A percentile compares a stretch with the other conserved stretches of the same genome.
Evolutionary conservation across 2,329 filamentous ascomycete species (phyloP).

Genomic region (Capronia americana): DNA sequence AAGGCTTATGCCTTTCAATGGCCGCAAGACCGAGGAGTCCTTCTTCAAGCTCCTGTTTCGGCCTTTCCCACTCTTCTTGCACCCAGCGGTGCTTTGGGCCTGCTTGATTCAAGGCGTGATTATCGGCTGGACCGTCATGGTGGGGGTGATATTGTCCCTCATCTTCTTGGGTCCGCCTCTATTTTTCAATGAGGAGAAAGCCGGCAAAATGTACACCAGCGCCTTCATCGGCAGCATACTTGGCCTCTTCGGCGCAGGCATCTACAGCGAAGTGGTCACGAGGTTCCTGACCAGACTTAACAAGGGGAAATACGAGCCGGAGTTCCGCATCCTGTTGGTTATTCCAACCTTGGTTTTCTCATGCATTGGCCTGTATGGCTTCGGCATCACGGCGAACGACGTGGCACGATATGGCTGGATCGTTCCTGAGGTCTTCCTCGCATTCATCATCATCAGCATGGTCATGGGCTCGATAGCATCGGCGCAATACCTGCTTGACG

Average conservation of each 20-base stretch:
- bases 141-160: constrained; percentile 80
- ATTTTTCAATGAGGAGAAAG: constrained; percentile 79
- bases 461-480: constrained; percentile 87
- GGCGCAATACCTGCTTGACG: constrained; percentile 89
- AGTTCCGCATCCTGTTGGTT: constrained; percentile 84
- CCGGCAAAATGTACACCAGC: constrained; percentile 85
- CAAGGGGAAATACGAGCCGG: constrained; percentile 84
- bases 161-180: constrained; percentile 82
- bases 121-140: constrained; percentile 95
- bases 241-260: constrained; percentile 77
- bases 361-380: constrained; percentile 80
- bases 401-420: constrained; percentile 70
- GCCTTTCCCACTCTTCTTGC: constrained; percentile 80
- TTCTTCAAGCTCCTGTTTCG: constrained; percentile 71
- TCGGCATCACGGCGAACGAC: constrained; percentile 74
- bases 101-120: constrained; percentile 84
- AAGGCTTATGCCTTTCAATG: constrained; percentile 75
- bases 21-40: constrained; percentile 77
- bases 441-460: constrained; percentile 84
- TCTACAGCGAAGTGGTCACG: constrained; percentile 75
- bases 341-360: constrained; percentile 81
- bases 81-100: constrained; percentile 84
- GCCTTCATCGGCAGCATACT: constrained; percentile 82
- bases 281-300: constrained; percentile 75
- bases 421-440: constrained; percentile 81